Percentiles rank a stretch among this genome's conserved stretches.
These are phyloP conservation scores for Exophiala alcalophila DNA, from an alignment of 2,329 filamentous ascomycete species.

Conservation along the genomic window DNA sequence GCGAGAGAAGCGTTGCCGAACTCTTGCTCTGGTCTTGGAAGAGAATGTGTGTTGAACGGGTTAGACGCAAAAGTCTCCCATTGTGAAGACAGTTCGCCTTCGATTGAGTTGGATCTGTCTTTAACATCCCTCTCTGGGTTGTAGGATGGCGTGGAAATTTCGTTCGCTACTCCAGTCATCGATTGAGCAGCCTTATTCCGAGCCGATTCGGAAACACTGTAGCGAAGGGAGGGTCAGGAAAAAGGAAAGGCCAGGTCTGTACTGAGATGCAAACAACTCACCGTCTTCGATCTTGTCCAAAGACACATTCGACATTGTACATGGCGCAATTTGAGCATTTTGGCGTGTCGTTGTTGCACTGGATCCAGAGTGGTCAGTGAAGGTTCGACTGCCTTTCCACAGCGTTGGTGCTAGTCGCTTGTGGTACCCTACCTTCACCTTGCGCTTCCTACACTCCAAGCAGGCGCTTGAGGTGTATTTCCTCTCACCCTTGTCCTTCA, in stretches of 20 bases:
- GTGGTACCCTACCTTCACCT: conserved; percentile 3
- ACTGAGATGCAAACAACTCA: background rate
- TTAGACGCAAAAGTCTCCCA: background rate
- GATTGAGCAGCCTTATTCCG: background rate
- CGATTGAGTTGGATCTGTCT: background rate
- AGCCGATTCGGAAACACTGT: background rate
- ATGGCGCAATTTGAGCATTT: conserved; percentile 12
- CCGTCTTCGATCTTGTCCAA: conserved; percentile 7
- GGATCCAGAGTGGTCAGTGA: background rate
- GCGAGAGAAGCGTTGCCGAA: background rate
- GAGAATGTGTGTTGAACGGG: background rate
- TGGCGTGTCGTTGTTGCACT: conserved; percentile 11
- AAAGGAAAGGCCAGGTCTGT: background rate
- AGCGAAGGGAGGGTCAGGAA: background rate
- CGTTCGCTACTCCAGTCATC: background rate
- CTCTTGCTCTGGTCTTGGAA: background rate
- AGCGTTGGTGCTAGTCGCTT: background rate
- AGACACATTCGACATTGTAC: conserved; percentile 11
- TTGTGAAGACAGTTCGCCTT: too few species aligned
- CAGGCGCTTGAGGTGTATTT: conserved; percentile 10
- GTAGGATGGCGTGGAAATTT: background rate
- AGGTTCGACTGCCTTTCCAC: background rate
- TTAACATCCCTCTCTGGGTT: background rate
- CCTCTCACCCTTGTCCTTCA: conserved; percentile 6
- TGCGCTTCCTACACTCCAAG: conserved; percentile 7